A percentile compares a stretch with the other conserved stretches of the same genome.
Conservation (phyloP, 768 basidiomycete genomes). For the Pulveroboletus frians region DNA sequence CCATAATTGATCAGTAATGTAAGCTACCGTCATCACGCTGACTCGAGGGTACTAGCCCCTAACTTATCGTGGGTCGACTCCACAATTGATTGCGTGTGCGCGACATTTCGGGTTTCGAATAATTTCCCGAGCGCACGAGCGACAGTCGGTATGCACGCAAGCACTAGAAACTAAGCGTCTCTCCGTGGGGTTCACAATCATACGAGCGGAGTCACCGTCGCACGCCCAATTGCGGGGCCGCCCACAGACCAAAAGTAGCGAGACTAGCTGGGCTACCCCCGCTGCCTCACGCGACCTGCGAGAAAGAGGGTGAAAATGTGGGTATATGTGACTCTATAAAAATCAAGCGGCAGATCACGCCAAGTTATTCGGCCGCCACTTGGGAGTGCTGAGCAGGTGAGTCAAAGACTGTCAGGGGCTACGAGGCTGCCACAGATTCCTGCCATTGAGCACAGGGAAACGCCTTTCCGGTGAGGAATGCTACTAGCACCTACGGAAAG, state of each 20-base stretch:
- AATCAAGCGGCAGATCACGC: conserved; percentile 52
- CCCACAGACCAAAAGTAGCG: conserved; percentile 22
- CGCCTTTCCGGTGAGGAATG: conserved; percentile 34
- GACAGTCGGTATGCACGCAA: conserved; percentile 63
- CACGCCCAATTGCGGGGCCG: conserved; percentile 36
- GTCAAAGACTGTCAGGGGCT: conserved; percentile 41
- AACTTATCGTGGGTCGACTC: conserved; percentile 34
- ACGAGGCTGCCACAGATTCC: conserved; percentile 38
- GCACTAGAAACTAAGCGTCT: conserved; percentile 27
- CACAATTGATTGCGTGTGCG: conserved; percentile 41
- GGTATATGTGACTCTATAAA: not conserved
- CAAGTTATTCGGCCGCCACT: conserved; percentile 45
- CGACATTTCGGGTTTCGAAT: conserved; percentile 51
- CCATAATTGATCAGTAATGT: not conserved
- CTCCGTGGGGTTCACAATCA: conserved; percentile 3
- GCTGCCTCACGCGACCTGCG: conserved; percentile 40
- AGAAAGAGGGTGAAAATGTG: not conserved
- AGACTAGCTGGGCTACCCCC: conserved; percentile 33
- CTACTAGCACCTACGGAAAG: conserved; percentile 38
- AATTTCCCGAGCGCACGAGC: conserved; percentile 51
- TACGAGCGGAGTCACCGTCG: conserved; percentile 44
- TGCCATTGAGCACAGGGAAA: conserved; percentile 42
- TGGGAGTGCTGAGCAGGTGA: conserved; percentile 39
- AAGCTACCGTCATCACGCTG: not conserved
- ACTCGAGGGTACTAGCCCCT: conserved; percentile 1